A percentile compares a stretch with the other conserved stretches of the same genome.
Evolutionary conservation across 257 asterid genomes (phyloP).

Genomic region (Solanum tarapatanum): DNA sequence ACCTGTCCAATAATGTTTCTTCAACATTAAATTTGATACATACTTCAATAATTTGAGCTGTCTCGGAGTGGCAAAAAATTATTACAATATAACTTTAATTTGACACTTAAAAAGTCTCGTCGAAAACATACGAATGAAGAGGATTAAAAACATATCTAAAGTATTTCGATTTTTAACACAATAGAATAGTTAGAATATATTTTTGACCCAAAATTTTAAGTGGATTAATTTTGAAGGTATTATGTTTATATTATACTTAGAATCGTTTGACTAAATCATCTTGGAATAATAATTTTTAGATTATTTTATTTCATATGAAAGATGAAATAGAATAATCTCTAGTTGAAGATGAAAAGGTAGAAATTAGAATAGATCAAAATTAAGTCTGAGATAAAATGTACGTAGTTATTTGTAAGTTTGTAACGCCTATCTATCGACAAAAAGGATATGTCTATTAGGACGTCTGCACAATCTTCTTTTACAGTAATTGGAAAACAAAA

Average conservation of each 20-base stretch:
- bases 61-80: not conserved
- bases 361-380: too few species aligned
- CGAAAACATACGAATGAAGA: too few species aligned
- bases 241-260: not conserved
- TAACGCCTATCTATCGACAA: too few species aligned
- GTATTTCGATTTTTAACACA: too few species aligned
- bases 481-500: not conserved
- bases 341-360: too few species aligned
- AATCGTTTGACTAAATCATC: too few species aligned
- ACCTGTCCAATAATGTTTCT: not conserved
- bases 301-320: too few species aligned
- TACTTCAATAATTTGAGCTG: not conserved
- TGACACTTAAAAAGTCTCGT: not conserved
- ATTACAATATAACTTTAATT: not conserved
- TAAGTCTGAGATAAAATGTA: too few species aligned
- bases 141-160: not conserved
- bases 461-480: too few species aligned
- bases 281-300: not conserved
- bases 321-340: too few species aligned
- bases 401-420: too few species aligned
- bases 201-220: not conserved
- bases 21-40: not conserved
- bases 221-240: not conserved
- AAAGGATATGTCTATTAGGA: too few species aligned
- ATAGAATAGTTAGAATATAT: not conserved